Evolutionary conservation across 2,329 filamentous ascomycete species (phyloP), one percentile per base, ranked within the genome.

Genomic region (Elsinoe perseae): DNA sequence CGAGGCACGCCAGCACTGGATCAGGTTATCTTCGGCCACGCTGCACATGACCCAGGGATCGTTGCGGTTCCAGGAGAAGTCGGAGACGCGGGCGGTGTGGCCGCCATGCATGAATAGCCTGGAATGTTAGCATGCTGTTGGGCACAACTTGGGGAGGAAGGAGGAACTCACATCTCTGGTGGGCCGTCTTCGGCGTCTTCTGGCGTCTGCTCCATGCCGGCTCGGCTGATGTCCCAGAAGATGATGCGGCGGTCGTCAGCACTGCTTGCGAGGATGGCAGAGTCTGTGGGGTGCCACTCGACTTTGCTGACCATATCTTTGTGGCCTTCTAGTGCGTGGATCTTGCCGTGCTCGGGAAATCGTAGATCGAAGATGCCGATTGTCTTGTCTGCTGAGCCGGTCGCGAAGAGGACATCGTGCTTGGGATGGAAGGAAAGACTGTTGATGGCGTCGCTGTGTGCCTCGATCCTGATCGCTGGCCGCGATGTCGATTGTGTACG

Each of bases 41-140:
- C 88, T 95, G 70, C 90, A 91, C 63, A 98, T 87, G 56, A 96
- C 82, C 95, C 95, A 98, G 3, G 92, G 91, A 66, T 96, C 90
- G 69, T 95, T 95, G 63, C 84, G 83, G 72, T 98, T 98, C 92
- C 92, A 98, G 73, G 87, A 92, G 68, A 98, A 98, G 72, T 98
- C 95, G 32, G 89, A 90, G 60, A 98, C 83, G 63, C 95, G 87
- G 73, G 96, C 96, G 9, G 93, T 98, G 75, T 98, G 95, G 28
- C 93, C 93, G 59, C 93, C 93, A 66, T 98, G 93, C 91, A 98
- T 97, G 74, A 98, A 98, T 1, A 98, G 76, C 46, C 87, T 90
- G 60, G 16, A 3, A 61, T 61, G 68, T 61, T 69, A 63, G 52
- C 58, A 38, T 25, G 6, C n/a, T n/a, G n/a, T n/a, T n/a, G n/a